Evolutionary conservation across 768 basidiomycete species (phyloP).

Genomic region (Naganishia randhawae): DNA sequence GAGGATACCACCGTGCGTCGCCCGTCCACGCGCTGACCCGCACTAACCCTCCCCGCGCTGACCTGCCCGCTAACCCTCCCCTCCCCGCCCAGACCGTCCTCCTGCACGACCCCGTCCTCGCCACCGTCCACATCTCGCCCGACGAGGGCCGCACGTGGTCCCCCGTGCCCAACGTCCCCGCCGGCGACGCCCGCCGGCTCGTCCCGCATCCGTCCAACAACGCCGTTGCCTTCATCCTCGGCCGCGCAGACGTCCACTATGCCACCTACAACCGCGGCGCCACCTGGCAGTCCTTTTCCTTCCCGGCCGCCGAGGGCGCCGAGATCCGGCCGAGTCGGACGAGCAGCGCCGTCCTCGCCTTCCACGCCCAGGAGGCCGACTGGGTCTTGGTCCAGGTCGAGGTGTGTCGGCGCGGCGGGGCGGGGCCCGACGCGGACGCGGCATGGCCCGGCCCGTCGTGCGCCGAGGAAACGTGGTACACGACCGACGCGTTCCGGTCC

Average conservation of each 20-base stretch:
- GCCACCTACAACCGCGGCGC: conserved; percentile 81
- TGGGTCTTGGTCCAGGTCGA: conserved; percentile 50
- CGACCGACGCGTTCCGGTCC: conserved; percentile 73
- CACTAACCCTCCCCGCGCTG: neutral
- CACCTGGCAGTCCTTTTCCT: conserved; percentile 72
- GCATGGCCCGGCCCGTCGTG: conserved; percentile 40
- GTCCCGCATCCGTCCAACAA: conserved; percentile 84
- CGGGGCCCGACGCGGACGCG: no score
- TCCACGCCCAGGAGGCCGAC: conserved; percentile 67
- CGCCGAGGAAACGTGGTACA: conserved; percentile 75
- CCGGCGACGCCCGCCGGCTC: conserved; percentile 66
- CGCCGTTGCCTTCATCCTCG: conserved; percentile 77
- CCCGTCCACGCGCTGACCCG: neutral
- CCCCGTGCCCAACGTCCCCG: conserved; percentile 56
- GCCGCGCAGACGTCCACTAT: conserved; percentile 71
- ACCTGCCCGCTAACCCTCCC: neutral
- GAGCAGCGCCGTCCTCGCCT: conserved; percentile 67
- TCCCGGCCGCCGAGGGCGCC: neutral
- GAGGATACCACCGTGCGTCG: conserved; percentile 76
- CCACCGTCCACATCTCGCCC: conserved; percentile 70
- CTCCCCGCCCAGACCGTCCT: conserved; percentile 59
- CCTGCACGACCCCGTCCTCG: conserved; percentile 70
- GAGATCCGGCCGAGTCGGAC: no score
- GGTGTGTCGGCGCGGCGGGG: no score
- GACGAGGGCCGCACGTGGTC: conserved; percentile 80